Evolutionary conservation across 2,329 filamentous ascomycete species (phyloP).

Genomic region (Nannizziopsis arthrosporioides): DNA sequence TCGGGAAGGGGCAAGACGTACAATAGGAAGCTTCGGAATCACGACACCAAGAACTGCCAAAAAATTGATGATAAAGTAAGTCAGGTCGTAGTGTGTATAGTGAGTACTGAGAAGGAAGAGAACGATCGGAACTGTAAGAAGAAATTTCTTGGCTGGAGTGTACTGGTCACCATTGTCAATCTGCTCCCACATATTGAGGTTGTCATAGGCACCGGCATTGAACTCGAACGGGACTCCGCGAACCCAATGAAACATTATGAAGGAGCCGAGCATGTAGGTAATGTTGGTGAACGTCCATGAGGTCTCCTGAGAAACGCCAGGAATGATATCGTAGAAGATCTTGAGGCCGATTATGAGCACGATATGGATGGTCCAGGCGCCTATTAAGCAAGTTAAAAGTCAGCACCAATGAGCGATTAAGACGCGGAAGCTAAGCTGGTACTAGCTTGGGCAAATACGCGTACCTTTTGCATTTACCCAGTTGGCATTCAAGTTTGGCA

Average conservation of each 20-base stretch:
- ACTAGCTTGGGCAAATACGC: constrained; percentile 18
- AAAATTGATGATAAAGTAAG: constrained; percentile 96
- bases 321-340: constrained; percentile 93
- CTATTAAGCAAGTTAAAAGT: constrained; percentile 38
- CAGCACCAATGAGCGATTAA: no score
- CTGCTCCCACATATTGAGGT: constrained; percentile 99
- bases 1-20: constrained; percentile 42
- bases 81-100: constrained; percentile 95
- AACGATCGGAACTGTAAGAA: constrained; percentile 85
- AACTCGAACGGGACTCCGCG: constrained; percentile 97
- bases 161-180: constrained; percentile 99
- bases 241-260: constrained; percentile 99
- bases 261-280: constrained; percentile 96
- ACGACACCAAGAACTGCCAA: constrained; percentile 83
- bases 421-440: no score
- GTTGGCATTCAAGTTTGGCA: constrained; percentile 93
- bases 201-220: constrained; percentile 96
- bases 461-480: constrained; percentile 99
- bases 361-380: constrained; percentile 95
- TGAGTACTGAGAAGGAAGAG: constrained; percentile 95
- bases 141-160: constrained; percentile 96
- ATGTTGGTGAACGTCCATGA: constrained; percentile 99
- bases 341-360: constrained; percentile 85
- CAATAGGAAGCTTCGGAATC: constrained; percentile 89
- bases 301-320: constrained; percentile 90